Conservation (phyloP, 257 asterid species). For the Solanum habrochaites region DNA sequence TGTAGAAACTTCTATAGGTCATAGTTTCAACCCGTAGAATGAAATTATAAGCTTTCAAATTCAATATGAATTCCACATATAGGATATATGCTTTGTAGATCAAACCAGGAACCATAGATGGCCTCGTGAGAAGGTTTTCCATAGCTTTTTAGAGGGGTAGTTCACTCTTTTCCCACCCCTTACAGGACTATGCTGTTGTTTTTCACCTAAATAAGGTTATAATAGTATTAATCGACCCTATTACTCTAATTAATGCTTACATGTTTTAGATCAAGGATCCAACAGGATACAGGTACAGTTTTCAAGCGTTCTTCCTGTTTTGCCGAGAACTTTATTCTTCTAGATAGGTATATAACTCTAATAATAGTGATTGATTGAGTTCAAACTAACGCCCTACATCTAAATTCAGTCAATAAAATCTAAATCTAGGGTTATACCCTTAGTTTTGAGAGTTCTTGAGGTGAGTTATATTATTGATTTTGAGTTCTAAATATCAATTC, state of each 20-base stretch:
- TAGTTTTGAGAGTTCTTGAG: background rate
- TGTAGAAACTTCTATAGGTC: background rate
- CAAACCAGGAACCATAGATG: background rate
- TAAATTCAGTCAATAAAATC: too few species aligned
- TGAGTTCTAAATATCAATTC: background rate
- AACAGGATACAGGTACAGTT: background rate
- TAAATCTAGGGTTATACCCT: too few species aligned
- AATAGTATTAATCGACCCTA: background rate
- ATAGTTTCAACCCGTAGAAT: background rate
- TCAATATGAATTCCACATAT: background rate
- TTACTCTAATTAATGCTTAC: background rate
- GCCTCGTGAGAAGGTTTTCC: background rate
- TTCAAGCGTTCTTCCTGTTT: background rate
- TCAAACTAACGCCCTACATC: too few species aligned
- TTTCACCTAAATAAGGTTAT: background rate
- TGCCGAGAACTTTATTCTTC: background rate
- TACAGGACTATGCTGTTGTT: background rate
- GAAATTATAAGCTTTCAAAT: background rate
- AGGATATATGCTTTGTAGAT: background rate
- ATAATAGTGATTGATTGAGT: background rate
- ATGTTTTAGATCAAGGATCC: background rate
- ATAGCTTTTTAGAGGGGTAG: background rate
- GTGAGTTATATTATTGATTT: background rate
- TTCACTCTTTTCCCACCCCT: background rate
- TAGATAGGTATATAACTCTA: background rate